phyloP scores from a whole-genome alignment of 192 early-diverging fungal species.

The Coemansia sp. region DNA sequence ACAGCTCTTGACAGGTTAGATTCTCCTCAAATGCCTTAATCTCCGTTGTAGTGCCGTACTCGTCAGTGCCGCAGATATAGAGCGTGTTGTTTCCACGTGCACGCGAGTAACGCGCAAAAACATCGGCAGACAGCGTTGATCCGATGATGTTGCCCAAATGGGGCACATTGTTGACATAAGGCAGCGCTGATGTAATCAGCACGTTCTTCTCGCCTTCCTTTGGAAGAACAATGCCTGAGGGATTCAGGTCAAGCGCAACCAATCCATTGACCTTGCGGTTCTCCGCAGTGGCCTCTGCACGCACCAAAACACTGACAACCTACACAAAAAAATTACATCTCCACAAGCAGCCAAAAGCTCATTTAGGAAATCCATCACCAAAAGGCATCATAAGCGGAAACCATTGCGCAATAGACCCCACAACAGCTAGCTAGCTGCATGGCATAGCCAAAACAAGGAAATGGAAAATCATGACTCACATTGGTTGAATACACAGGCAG shows the following conservation, averaged over 20 bases:
- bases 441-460: neutral
- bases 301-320: constrained; percentile 49
- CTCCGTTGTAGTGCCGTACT: constrained; percentile 99
- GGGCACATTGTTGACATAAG: constrained; percentile 99
- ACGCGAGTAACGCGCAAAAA: constrained; percentile 92
- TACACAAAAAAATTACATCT: constrained; percentile 13
- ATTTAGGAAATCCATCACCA: too few relatives aligned
- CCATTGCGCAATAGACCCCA: constrained; percentile 6
- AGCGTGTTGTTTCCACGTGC: constrained; percentile 87
- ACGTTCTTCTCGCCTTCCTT: constrained; percentile 69
- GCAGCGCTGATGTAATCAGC: constrained; percentile 93
- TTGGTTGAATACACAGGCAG: constrained; percentile 36
- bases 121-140: constrained; percentile 97
- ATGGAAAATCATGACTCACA: constrained; percentile 37
- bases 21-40: constrained; percentile 96
- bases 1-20: constrained; percentile 85
- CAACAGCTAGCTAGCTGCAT: too few relatives aligned
- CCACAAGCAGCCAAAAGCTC: neutral
- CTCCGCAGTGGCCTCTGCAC: constrained; percentile 40
- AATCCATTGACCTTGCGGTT: constrained; percentile 47
- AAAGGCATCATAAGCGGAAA: neutral
- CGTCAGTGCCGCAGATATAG: constrained; percentile 96
- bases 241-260: constrained; percentile 34
- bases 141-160: constrained; percentile 99
- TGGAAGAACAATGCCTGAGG: constrained; percentile 34